Conservation (phyloP, 768 basidiomycete species). For the Epithele typhae region DNA sequence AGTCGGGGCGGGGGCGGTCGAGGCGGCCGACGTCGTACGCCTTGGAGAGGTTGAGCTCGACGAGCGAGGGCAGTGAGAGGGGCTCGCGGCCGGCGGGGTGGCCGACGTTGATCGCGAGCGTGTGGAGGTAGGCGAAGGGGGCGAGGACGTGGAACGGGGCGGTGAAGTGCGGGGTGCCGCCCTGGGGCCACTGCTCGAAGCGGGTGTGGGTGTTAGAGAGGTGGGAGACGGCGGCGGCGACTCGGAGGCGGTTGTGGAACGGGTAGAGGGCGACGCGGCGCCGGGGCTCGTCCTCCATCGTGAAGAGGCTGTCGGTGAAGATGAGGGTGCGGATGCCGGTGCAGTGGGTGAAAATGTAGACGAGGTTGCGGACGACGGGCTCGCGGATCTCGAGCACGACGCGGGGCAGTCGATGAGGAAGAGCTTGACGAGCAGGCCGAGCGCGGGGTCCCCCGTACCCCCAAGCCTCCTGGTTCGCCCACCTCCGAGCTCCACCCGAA, state of each 20-base stretch:
- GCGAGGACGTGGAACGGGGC: not conserved
- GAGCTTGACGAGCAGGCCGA: not conserved
- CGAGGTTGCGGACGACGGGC: not conserved
- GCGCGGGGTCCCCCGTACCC: too few relatives aligned
- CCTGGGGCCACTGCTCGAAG: slow-evolving; percentile 4
- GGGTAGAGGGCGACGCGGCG: not conserved
- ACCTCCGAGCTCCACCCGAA: too few relatives aligned
- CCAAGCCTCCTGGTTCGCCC: too few relatives aligned
- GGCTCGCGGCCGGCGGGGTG: not conserved
- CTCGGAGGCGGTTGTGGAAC: not conserved
- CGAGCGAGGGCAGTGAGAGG: not conserved
- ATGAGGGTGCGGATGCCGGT: not conserved
- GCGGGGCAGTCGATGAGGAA: slow-evolving; percentile 2
- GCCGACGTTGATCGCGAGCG: slow-evolving; percentile 2
- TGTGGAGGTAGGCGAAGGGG: not conserved
- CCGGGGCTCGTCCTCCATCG: not conserved
- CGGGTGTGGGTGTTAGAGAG: not conserved
- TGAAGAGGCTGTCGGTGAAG: slow-evolving; percentile 6
- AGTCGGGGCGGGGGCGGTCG: too few relatives aligned
- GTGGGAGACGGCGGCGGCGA: not conserved
- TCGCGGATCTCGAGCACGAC: not conserved
- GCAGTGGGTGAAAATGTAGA: not conserved
- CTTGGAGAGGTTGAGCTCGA: slow-evolving; percentile 3
- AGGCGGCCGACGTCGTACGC: slow-evolving; percentile 2
- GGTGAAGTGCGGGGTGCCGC: slow-evolving; percentile 1